Base-by-base conservation (phyloP, 495 filamentous ascomycete species). In the Tuber indicum region DNA sequence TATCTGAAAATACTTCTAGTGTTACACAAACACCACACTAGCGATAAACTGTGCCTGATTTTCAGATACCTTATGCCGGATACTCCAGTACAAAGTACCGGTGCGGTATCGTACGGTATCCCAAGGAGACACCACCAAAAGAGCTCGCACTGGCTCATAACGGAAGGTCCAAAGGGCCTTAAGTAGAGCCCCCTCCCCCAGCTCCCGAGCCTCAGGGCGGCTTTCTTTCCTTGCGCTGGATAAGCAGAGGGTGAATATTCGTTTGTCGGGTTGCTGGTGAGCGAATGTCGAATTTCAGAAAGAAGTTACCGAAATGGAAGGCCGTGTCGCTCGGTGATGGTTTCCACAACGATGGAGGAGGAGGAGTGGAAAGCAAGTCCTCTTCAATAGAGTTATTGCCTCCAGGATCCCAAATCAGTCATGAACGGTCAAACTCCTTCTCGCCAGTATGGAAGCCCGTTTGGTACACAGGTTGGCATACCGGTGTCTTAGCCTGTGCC, bases 381-480 rank as follows among this genome's bases (percentile, higher is more conserved):
- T 32, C 52, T 6, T 32, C 10, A 10, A 16, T 6, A 26, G 52
- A 62, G 26, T 32, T 62, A 32, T 62, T 16, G 0, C 32, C 52
- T 16, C n/a, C 0, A 26, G n/a, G 26, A 14, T 26, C n/a, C n/a
- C n/a, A 32, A 32, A 32, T 0, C n/a, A 5, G n/a, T 0, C 10
- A 12, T 5, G 52, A 32, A 6, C 12, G 52, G 52, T 32, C n/a
- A 3, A 62, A 12, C 10, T 4, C n/a, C 12, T 6, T 32, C 26
- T 32, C n/a, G 3, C 16, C n/a, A 1, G 9, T 1, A 16, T 32
- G 52, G 52, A 62, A 62, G 52, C 52, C 52, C 0, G n/a, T 32
- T 5, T 62, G 52, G 52, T 62, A 62, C 52, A 62, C 52, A 0
- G 47, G 72, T 39, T 74, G 72, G 72, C 72, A 58, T 3, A 41